Base-by-base conservation (phyloP, 179 eudicot genomes). In the Vitellaria paradoxa region DNA sequence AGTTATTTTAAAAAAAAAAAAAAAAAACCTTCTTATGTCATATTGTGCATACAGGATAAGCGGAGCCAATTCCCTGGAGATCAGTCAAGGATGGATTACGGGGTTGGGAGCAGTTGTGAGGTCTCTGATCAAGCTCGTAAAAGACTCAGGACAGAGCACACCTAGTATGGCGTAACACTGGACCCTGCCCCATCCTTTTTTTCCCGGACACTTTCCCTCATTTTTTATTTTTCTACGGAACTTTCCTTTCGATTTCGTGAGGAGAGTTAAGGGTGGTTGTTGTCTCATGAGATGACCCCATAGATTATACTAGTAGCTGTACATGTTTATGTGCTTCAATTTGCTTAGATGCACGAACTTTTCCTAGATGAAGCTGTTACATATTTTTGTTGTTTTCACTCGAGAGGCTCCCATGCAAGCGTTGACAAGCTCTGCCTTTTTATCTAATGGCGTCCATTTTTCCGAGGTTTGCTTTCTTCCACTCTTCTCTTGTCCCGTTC, bases 71-170 rank as follows among this genome's bases (percentile, higher is more conserved):
- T 66, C 30, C 74, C 81, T 40, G 80, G 83, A 18, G 75, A 70
- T 80, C 84, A 83, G 67, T 76, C 84, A 42, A 30, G 50, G 18
- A 37, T 72, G 50, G 78, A 76, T 70, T 65, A 83, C 72, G 80
- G 82, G 62, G 57, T 78, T 49, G 85, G 88, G 79, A 79, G 57
- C 57, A 80, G 76, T 77, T 76, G 68, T 21, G 85, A 86, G 73
- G 87, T 81, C 46, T 81, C 82, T 64, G 77, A 68, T 72, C 89
- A 81, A 61, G 82, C 84, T 63, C 83, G 82, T 60, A 91, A 92
- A 86, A 91, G 92, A 76, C 79, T 81, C 52, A 84, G 85, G 78
- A 77, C 79, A 5, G 83, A 84, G 63, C 79, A 79, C 53, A 82
- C 79, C 84, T 86, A 89, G 85, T 75, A 60, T 68, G 73, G 45